These are phyloP conservation scores for Telopea speciosissima DNA, from an alignment of 177 flowering plant species.

Conservation along the genomic window DNA sequence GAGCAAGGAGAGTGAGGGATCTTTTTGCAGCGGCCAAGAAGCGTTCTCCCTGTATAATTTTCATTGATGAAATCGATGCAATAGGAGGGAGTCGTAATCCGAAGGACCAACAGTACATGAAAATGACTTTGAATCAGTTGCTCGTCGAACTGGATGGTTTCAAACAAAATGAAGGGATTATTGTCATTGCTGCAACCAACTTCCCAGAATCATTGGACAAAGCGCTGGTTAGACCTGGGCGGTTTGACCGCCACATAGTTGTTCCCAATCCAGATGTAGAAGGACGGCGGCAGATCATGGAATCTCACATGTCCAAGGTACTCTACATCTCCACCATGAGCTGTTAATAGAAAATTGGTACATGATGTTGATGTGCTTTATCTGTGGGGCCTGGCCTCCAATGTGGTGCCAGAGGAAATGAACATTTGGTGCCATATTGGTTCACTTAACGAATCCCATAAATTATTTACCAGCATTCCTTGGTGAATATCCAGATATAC, in stretches of 20 bases:
- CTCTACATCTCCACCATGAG: background rate
- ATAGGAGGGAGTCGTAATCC: conserved; percentile 72
- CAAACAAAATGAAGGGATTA: conserved; percentile 94
- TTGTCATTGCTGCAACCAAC: conserved; percentile 96
- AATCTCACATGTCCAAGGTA: conserved; percentile 93
- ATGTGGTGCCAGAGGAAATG: background rate
- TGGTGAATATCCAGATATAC: background rate
- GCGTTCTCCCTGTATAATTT: conserved; percentile 40
- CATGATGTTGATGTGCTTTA: background rate
- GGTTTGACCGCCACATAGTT: conserved; percentile 89
- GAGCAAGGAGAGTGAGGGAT: conserved; percentile 54
- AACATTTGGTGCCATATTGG: background rate
- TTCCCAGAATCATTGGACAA: conserved; percentile 94
- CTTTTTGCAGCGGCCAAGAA: conserved; percentile 40
- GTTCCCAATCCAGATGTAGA: conserved; percentile 98
- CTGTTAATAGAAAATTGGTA: background rate
- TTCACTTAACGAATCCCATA: background rate
- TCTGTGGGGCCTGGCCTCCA: background rate
- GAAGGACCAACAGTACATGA: conserved; percentile 94
- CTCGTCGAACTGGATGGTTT: conserved; percentile 97
- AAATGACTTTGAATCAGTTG: conserved; percentile 96
- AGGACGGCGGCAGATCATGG: conserved; percentile 92
- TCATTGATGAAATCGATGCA: conserved; percentile 48
- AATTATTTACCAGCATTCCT: background rate
- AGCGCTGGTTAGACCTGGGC: conserved; percentile 95